Evolutionary conservation across 768 basidiomycete genomes (phyloP), one percentile per base, ranked within the genome.

Genomic region (Roridomyces roridus): DNA sequence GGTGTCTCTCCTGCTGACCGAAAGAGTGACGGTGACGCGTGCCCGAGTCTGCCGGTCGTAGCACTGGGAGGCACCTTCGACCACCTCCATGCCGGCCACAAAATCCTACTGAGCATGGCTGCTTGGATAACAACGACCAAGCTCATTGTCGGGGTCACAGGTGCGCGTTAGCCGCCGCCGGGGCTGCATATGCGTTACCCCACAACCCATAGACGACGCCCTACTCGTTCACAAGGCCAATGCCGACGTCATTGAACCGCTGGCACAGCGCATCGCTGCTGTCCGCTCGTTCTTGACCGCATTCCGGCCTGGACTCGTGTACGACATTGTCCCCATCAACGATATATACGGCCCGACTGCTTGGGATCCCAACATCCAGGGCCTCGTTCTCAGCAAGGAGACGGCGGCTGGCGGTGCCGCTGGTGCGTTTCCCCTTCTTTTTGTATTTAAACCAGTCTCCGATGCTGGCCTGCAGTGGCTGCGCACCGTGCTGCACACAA

Each of bases 21-120:
- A 39, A 52, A 15, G 59, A 12, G 11, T 54, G 8, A 41, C 47
- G 18, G 44, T 20, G 37, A 62, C 42, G n/a, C 58, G 14, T 63
- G 75, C 14, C 57, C 74, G 17, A 58, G 70, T 37, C 79, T 77
- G 67, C 89, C 88, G 12, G 91, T 94, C 47, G 85, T 89, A n/a
- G 90, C 86, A 0, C 80, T 98, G 8, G 96, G 97, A 6, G 97
- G 97, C 0, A 98, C 97, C 0, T 98, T 98, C 72, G 97, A 99
- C 73, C 97, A 98, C 70, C 84, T 99, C 15, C 97, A 99, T 68
- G 86, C 94, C 4, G 97, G 96, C 0, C 97, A 99, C 77, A 97
- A 97, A 74, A 96, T 99, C 57, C 84, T 99, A 25, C 83, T 99
- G 11, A 92, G 93, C 67, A 94, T 97, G 87, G 89, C 85, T 12